phyloP scores from a whole-genome alignment of 2,329 filamentous ascomycete genomes.

The Fonsecaea monophora region DNA sequence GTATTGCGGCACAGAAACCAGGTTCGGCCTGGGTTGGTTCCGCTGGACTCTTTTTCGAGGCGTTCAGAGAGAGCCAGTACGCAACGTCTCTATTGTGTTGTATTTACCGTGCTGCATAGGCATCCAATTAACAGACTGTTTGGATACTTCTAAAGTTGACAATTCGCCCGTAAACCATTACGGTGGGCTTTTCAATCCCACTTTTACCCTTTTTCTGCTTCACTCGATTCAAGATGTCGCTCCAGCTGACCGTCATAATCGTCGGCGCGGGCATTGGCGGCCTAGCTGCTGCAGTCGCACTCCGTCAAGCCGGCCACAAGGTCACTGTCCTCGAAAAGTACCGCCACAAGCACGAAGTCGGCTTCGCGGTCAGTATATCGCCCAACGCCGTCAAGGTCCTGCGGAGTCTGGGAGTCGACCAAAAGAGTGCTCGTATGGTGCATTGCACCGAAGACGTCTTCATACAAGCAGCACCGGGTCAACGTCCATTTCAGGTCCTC shows the following conservation, averaged over 20 bases:
- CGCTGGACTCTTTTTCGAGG: neutral
- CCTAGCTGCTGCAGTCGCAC: conserved; percentile 51
- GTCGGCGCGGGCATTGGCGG: conserved; percentile 48
- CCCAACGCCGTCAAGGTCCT: conserved; percentile 13
- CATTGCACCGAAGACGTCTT: conserved; percentile 11
- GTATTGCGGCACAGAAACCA: neutral
- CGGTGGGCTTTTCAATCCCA: neutral
- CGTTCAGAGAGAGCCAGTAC: neutral
- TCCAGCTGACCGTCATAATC: conserved; percentile 44
- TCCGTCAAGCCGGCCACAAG: conserved; percentile 60
- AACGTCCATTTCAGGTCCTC: neutral
- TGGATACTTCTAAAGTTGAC: neutral
- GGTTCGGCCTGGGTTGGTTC: neutral
- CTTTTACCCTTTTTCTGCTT: too few species aligned
- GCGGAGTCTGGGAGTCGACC: conserved; percentile 16
- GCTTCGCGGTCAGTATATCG: conserved; percentile 6
- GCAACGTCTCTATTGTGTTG: neutral
- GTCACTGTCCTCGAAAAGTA: conserved; percentile 42
- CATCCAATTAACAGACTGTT: neutral
- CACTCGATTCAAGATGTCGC: neutral
- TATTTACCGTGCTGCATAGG: neutral
- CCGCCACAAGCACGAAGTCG: conserved; percentile 7
- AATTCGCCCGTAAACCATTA: neutral
- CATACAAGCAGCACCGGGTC: conserved; percentile 4
- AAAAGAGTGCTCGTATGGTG: conserved; percentile 7